Evolutionary conservation across 345 rosid genomes (phyloP).

Genomic region (Eucalyptus tenuipes): DNA sequence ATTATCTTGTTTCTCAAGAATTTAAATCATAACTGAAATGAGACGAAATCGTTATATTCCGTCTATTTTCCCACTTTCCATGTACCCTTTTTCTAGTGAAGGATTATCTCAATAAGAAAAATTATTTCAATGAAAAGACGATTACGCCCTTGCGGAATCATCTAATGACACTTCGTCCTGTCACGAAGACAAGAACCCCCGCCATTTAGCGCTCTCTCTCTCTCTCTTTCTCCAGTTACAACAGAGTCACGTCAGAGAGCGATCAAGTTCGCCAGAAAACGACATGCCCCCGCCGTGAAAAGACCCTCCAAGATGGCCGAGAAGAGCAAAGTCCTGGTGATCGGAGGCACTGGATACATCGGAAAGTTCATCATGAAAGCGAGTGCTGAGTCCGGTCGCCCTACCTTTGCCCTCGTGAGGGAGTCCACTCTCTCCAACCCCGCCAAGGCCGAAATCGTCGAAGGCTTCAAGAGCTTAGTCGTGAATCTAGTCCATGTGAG

Average conservation of each 20-base stretch:
- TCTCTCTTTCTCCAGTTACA: neutral
- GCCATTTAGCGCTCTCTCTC: neutral
- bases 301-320: neutral
- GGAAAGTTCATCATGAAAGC: conserved; percentile 2
- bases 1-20: too few species aligned
- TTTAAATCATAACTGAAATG: too few species aligned
- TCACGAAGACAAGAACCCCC: neutral
- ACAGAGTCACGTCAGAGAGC: neutral
- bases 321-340: neutral
- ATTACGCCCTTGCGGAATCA: neutral
- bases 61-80: neutral
- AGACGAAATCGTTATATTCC: too few species aligned
- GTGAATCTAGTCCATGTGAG: neutral
- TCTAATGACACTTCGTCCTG: accelerated
- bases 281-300: too few species aligned
- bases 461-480: neutral
- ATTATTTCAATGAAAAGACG: neutral
- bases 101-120: neutral
- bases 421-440: neutral
- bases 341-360: neutral
- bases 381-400: neutral
- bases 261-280: neutral
- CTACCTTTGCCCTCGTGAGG: neutral
- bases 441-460: neutral
- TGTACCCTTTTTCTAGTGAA: accelerated